Percentiles rank a stretch among this genome's conserved stretches.
Evolutionary conservation across 2,329 filamentous ascomycete species (phyloP).

Genomic region (Penicillium italicum): DNA sequence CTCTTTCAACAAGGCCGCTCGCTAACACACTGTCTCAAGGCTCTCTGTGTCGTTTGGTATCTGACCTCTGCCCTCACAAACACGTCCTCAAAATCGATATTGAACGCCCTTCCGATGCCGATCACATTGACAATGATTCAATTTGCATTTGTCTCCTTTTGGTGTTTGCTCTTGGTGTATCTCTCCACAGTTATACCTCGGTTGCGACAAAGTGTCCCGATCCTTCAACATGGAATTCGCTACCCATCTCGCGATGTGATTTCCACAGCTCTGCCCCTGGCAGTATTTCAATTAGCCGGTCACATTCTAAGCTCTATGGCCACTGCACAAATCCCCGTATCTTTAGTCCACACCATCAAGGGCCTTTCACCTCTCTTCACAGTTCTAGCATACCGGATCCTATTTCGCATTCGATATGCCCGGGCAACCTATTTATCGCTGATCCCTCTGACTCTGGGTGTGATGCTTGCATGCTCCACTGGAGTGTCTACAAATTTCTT

Average conservation of each 20-base stretch:
- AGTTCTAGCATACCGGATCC: slow-evolving; percentile 82
- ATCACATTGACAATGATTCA: slow-evolving; percentile 89
- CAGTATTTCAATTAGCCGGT: slow-evolving; percentile 86
- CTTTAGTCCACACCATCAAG: slow-evolving; percentile 97
- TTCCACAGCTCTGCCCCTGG: slow-evolving; percentile 81
- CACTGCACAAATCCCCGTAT: slow-evolving; percentile 91
- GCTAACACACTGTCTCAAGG: slow-evolving; percentile 58
- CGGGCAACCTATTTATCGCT: slow-evolving; percentile 81
- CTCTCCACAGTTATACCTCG: slow-evolving; percentile 68
- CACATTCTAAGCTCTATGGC: slow-evolving; percentile 93
- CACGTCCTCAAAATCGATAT: slow-evolving; percentile 94
- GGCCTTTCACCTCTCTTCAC: slow-evolving; percentile 94
- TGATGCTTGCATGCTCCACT: slow-evolving; percentile 92
- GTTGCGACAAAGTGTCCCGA: slow-evolving; percentile 68
- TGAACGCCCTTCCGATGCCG: slow-evolving; percentile 85
- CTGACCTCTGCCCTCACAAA: slow-evolving; percentile 92
- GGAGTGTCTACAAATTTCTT: slow-evolving; percentile 85
- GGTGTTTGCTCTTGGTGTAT: slow-evolving; percentile 77
- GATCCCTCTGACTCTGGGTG: slow-evolving; percentile 87
- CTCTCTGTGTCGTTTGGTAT: slow-evolving; percentile 88
- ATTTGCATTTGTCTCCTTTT: slow-evolving; percentile 86
- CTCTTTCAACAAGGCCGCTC: slow-evolving; percentile 68
- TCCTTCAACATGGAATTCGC: slow-evolving; percentile 78
- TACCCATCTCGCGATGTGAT: slow-evolving; percentile 77
- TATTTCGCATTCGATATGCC: slow-evolving; percentile 87